phyloP scores from a whole-genome alignment of 2,329 filamentous ascomycete genomes.

The Microdochium nivale region DNA sequence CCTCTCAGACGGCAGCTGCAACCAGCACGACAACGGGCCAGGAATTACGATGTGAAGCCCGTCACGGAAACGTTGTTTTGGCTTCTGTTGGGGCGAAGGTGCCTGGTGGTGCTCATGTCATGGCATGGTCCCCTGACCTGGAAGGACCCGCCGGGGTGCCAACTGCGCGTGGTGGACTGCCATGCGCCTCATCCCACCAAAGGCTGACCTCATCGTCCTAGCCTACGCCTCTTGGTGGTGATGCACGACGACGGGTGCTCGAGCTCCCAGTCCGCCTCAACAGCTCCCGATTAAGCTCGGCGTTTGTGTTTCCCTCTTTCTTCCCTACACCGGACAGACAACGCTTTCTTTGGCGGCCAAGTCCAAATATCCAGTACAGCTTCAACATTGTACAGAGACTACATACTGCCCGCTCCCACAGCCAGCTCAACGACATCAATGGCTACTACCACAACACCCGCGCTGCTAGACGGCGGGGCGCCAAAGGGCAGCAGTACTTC shows the following conservation, averaged over 20 bases:
- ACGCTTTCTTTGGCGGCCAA: too few species aligned
- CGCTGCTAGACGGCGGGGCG: background rate
- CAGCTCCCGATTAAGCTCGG: background rate
- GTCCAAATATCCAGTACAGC: too few species aligned
- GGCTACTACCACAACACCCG: background rate
- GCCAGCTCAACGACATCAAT: background rate
- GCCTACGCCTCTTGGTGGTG: background rate
- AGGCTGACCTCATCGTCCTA: background rate
- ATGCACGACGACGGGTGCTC: background rate
- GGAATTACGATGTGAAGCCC: too few species aligned
- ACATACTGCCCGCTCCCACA: too few species aligned
- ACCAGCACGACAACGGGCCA: too few species aligned
- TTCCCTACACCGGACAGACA: background rate
- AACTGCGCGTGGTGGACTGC: background rate
- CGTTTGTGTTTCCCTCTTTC: background rate
- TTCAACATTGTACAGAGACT: too few species aligned
- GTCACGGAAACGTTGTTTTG: too few species aligned
- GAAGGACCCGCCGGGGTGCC: background rate
- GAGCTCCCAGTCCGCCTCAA: background rate
- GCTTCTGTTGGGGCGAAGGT: too few species aligned
- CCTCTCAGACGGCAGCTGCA: background rate
- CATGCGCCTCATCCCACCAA: background rate
- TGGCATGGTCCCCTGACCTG: background rate
- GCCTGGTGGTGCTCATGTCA: too few species aligned
- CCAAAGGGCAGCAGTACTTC: background rate